Evolutionary conservation across 1,284 basidiomycete species (phyloP), one percentile per base, ranked within the genome.

Genomic region (Wallemia ichthyophaga): DNA sequence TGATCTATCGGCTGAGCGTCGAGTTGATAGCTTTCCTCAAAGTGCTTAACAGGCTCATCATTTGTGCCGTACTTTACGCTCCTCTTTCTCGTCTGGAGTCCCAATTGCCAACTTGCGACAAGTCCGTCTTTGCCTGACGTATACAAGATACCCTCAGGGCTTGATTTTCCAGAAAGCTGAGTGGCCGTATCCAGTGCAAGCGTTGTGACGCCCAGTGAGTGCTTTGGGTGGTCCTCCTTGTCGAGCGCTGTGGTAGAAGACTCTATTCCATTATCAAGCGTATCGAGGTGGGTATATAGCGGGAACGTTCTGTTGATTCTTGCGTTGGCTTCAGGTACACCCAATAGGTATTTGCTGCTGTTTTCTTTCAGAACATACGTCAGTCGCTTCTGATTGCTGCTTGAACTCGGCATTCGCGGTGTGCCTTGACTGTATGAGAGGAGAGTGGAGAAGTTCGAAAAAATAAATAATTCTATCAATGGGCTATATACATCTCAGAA

Each of bases 141-240:
- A 61, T 96, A 96, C 9, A 98, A 73, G 58, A 98, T 92, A 1
- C 94, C 92, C 63, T 83, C 79, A 0, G 92, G 91, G 2, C 73
- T 66, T 23, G 67, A 61, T 19, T 72, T 72, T 5, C 79, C 81
- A 19, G 75, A 68, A 2, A 94, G 73, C 53, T 78, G 75, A 0
- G 89, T 94, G 1, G 83, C 81, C 0, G 78, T 76, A 70, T 95
- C 91, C 33, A 95, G 72, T 0, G 85, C 89, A 31, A 95, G 76
- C 0, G 83, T 81, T 0, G 83, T 78, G 17, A 92, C 79, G 2
- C 85, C 83, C 0, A 94, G 77, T n/a, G 85, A 78, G 70, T 95
- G 89, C 26, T 80, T 76, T 5, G 85, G 84, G 64, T 84, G 78
- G 62, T 31, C 25, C 70, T 60, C 25, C 37, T 48, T 48, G n/a